Conservation (phyloP, 257 asterid species). For the Fraxinus anomala region DNA sequence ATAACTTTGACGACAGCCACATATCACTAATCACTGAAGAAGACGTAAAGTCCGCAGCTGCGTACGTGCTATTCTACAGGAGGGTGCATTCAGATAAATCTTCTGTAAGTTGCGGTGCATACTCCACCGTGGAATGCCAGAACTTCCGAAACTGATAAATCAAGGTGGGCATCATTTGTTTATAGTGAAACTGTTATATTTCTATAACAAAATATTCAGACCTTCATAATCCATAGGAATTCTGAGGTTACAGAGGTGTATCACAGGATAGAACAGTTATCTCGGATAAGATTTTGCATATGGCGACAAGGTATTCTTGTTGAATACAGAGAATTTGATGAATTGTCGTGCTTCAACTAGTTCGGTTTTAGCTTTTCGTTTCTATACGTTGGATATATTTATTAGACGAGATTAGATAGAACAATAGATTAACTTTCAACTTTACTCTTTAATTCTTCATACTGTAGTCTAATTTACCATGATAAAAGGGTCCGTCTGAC, state of each 20-base stretch:
- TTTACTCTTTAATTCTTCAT: too few relatives aligned
- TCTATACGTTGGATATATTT: too few relatives aligned
- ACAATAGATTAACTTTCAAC: too few relatives aligned
- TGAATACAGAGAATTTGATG: neutral
- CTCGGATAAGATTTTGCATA: conserved; percentile 20
- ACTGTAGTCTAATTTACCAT: too few relatives aligned
- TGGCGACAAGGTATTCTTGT: neutral
- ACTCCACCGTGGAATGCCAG: conserved; percentile 40
- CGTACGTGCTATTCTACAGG: conserved; percentile 89
- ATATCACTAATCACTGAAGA: conserved; percentile 81
- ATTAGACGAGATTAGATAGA: too few relatives aligned
- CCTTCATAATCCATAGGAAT: conserved; percentile 34
- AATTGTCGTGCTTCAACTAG: neutral
- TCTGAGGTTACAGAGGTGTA: conserved; percentile 31
- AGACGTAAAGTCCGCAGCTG: conserved; percentile 89
- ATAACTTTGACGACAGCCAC: conserved; percentile 92
- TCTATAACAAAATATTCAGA: conserved; percentile 22
- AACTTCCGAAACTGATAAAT: conserved; percentile 36
- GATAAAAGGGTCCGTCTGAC: too few relatives aligned
- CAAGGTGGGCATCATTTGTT: conserved; percentile 22
- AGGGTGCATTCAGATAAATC: conserved; percentile 69
- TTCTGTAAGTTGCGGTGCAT: conserved; percentile 55
- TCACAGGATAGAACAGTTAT: conserved; percentile 21
- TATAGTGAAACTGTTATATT: conserved; percentile 35
- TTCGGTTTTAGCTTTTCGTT: neutral